phyloP scores from a whole-genome alignment of 2,329 filamentous ascomycete species.

The Lomentospora prolificans region DNA sequence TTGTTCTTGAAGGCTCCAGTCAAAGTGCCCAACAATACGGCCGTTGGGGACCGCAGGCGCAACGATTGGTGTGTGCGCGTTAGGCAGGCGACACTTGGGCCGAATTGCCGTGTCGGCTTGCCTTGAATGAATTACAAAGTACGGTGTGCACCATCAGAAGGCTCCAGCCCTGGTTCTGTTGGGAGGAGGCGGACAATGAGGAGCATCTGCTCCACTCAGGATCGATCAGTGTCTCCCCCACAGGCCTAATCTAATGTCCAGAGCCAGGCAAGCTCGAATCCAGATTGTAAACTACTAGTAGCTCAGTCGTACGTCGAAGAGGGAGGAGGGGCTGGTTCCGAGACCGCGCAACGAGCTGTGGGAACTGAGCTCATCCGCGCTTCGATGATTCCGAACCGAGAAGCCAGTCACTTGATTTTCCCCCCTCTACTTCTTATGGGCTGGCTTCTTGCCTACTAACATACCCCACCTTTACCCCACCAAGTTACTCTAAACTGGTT shows the following conservation, averaged over 20 bases:
- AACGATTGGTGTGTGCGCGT: background rate
- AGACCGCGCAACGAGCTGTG: background rate
- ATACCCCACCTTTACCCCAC: too few relatives aligned
- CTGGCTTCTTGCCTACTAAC: too few relatives aligned
- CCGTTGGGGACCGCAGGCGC: background rate
- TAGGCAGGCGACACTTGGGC: too few relatives aligned
- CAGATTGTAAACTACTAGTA: too few relatives aligned
- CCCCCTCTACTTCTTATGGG: background rate
- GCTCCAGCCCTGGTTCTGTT: too few relatives aligned
- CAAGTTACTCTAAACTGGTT: background rate
- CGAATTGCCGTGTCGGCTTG: background rate
- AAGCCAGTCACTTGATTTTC: background rate
- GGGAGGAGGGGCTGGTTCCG: background rate
- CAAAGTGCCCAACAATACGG: background rate
- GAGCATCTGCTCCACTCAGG: too few relatives aligned
- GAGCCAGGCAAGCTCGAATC: too few relatives aligned
- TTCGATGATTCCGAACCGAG: background rate
- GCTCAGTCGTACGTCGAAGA: background rate
- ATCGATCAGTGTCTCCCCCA: too few relatives aligned
- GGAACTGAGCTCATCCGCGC: background rate
- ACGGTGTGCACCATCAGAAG: too few relatives aligned
- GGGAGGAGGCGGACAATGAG: too few relatives aligned
- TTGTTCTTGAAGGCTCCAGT: background rate
- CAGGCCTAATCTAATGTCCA: too few relatives aligned
- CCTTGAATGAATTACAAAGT: too few relatives aligned